phyloP scores from a whole-genome alignment of 192 early-diverging fungal species.

The Nowakowskiella sp. region DNA sequence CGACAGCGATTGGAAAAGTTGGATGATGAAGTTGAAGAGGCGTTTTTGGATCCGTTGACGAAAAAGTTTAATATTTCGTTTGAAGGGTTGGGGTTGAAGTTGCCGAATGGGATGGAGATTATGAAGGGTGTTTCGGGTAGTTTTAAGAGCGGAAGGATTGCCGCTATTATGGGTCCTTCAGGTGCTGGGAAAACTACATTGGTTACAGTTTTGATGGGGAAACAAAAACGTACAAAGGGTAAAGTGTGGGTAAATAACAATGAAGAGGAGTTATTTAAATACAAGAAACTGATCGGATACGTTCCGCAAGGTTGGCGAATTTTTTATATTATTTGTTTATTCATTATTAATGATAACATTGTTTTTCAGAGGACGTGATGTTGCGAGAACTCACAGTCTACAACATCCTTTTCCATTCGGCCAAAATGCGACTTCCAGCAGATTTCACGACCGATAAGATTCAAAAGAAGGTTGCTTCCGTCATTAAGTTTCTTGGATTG shows the following conservation, averaged over 20 bases:
- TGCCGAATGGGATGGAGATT: constrained; percentile 46
- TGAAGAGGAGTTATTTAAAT: constrained; percentile 47
- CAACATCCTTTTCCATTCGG: constrained; percentile 57
- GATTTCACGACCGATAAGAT: constrained; percentile 24
- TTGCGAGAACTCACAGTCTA: constrained; percentile 60
- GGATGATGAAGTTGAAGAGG: constrained; percentile 15
- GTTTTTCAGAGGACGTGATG: constrained; percentile 21
- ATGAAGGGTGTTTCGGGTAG: constrained; percentile 65
- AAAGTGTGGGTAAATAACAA: constrained; percentile 48
- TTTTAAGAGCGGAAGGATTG: constrained; percentile 61
- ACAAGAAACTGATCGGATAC: constrained; percentile 62
- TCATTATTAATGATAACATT: not conserved
- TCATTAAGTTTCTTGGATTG: constrained; percentile 50
- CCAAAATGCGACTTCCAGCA: constrained; percentile 54
- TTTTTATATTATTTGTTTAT: not conserved
- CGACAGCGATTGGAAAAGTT: constrained; percentile 2
- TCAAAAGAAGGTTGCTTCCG: constrained; percentile 49
- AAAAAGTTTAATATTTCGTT: constrained; percentile 28
- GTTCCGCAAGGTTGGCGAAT: constrained; percentile 51
- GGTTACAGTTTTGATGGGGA: constrained; percentile 56
- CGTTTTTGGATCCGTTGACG: constrained; percentile 11
- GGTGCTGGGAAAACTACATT: constrained; percentile 75
- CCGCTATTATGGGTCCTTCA: constrained; percentile 87
- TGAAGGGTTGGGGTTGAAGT: constrained; percentile 25
- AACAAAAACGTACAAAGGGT: constrained; percentile 47